Evolutionary conservation across 257 asterid genomes (phyloP), one percentile per base, ranked within the genome.

Genomic region (Solanum chiquidenum): DNA sequence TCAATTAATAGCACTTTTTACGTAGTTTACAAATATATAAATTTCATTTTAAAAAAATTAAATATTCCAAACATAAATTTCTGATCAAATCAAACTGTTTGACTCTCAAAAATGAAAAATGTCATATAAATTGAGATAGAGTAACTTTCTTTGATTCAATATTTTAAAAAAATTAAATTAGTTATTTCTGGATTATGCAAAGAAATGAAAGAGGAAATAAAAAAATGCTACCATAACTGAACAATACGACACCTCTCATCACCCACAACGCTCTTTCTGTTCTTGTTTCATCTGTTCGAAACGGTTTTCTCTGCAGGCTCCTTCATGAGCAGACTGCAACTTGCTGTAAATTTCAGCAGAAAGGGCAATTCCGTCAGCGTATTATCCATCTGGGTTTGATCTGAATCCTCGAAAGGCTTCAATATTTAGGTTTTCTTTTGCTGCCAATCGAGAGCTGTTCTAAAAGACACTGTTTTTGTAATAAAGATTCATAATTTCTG

Each of bases 401-500:
- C 33, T 49, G 44, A 46, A 82, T 27, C 40, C 73, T 58, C 7
- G 23, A 83, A 60, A 79, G 37, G 27, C 7, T 27, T 21, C 46
- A 37, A 10, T 7, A 20, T 86, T 68, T 84, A 86, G 75, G 64
- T 86, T 58, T 73, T 64, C 42, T 76, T 87, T 37, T 74, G 12
- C 25, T 27, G 25, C 25, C 62, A 25, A n/a, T 40, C 25, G 86
- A 73, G 69, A 13, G 87, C 89, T 34, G 62, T 62, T 42, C 66
- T 5, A 46, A 69, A 71, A 60, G 25, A 35, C 66, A 33, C 42
- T 73, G 64, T 84, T 69, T 84, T 73, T 62, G 87, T 86, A 86
- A 68, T 20, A 72, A 77, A 88, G 88, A 80, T 87, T 72, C 75
- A 62, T 42, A 89, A 83, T 86, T 88, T 87, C 82, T 80, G 25